Base-by-base conservation (phyloP, 2,329 filamentous ascomycete genomes). In the Oidium heveae region DNA sequence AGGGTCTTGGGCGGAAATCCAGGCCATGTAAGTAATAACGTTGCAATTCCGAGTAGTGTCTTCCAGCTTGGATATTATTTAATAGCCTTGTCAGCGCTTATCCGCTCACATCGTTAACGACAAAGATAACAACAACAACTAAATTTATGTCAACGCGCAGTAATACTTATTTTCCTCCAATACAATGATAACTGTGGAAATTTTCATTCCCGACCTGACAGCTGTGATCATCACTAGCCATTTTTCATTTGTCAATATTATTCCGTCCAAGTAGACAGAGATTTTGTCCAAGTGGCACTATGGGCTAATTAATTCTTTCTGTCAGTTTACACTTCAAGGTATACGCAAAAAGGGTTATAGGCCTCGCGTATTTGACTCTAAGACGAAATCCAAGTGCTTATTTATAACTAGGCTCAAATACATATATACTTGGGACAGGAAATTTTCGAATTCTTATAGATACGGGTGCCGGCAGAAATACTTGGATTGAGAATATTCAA, bases 1-100 rank as follows among this genome's bases (percentile, higher is more conserved):
- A 77, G 91, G 55, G 84, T 98, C 58, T 72, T 96, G 18, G 91
- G 83, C 56, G 86, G 84, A 9, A 98, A 98, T 67, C 89, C 91
- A 13, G 79, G 84, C 64, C 95, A 94, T 71, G 79, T 80, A 61
- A 64, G 67, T 53, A n/a, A 4, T 39, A n/a, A 4, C 4, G 37
- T 39, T n/a, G 7, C 37, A 4, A 15, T 32, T 10, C 13, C 34
- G 37, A 20, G 6, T 52, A 2, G n/a, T 52, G 37, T 28, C n/a
- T 13, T 8, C 4, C 10, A 13, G 22, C 8, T 18, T 51, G 12
- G 44, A 9, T 47, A 22, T 22, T 18, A 2, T 51, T 10, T 51
- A 15, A 7, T 8, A 34, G 28, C 15, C 16, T 51, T 13, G 37
- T n/a, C 37, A 15, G 37, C 15, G 4, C 37, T 39, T n/a, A 39